Conservation (phyloP, 108 stramenopile genomes). For the Nitzschia inconspicua region DNA sequence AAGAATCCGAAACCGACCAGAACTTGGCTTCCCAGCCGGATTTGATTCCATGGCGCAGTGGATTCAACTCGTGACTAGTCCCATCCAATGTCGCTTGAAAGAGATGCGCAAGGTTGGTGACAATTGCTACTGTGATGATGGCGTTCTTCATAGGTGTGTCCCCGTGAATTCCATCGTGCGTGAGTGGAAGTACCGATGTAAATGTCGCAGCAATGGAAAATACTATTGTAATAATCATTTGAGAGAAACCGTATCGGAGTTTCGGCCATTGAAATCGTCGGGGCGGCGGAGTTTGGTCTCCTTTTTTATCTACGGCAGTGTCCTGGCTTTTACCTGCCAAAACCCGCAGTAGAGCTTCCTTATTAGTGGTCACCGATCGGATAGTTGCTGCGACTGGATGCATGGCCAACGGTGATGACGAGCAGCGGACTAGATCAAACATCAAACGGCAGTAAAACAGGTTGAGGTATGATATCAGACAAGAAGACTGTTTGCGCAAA, state of each 20-base stretch:
- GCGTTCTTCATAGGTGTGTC: conserved; percentile 7
- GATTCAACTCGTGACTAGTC: conserved; percentile 29
- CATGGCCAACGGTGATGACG: conserved; percentile 27
- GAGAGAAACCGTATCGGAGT: neutral
- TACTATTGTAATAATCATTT: conserved; percentile 17
- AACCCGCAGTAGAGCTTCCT: neutral
- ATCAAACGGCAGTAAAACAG: neutral
- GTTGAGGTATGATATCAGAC: neutral
- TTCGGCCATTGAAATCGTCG: conserved; percentile 24
- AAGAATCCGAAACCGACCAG: neutral
- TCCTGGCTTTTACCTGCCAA: conserved; percentile 3
- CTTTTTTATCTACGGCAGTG: neutral
- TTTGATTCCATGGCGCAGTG: conserved; percentile 3
- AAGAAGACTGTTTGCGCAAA: neutral
- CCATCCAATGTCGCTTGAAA: conserved; percentile 20
- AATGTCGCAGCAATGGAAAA: conserved; percentile 8
- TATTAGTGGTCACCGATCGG: neutral
- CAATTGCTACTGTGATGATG: conserved; percentile 3
- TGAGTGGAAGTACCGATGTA: conserved; percentile 10
- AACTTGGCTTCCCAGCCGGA: neutral
- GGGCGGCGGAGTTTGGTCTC: neutral
- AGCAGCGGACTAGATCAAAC: conserved; percentile 31
- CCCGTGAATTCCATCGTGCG: neutral
- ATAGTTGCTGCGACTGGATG: conserved; percentile 19
- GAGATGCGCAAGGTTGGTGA: conserved; percentile 13